Percentiles rank a stretch among this genome's conserved stretches.
Evolutionary conservation across 2,329 filamentous ascomycete genomes (phyloP).

Genomic region (Geosmithia flava): DNA sequence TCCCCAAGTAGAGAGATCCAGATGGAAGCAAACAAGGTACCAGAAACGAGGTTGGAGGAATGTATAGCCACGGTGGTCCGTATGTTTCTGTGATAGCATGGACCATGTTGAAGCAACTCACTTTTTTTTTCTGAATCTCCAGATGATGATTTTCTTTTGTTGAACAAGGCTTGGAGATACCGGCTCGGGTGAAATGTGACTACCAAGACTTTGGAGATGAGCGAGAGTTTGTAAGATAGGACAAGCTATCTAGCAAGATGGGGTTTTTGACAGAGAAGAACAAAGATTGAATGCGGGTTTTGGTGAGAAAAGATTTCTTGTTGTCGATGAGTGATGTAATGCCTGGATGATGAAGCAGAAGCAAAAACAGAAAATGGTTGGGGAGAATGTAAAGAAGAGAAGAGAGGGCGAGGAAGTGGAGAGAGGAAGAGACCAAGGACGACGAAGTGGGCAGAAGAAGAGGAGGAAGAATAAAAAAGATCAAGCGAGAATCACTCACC

Average conservation of each 20-base stretch:
- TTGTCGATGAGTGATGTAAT: conserved; percentile 20
- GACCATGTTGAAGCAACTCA: neutral
- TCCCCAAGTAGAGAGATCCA: neutral
- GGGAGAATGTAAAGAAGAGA: conserved; percentile 4
- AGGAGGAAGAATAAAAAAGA: no score
- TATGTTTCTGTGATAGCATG: neutral
- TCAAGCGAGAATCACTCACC: no score
- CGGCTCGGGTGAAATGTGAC: conserved; percentile 26
- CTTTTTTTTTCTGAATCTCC: conserved; percentile 2
- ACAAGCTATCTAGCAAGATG: conserved; percentile 48
- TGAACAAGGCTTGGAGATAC: neutral
- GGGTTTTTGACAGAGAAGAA: conserved; percentile 12
- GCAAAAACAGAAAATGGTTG: conserved; percentile 2
- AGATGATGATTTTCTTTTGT: neutral
- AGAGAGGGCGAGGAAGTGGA: conserved; percentile 8
- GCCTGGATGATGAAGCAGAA: conserved; percentile 22
- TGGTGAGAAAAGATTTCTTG: conserved; percentile 10
- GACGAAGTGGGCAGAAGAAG: neutral
- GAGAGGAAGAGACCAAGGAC: neutral
- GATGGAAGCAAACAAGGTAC: neutral
- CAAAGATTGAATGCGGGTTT: conserved; percentile 19
- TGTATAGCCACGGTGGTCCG: neutral
- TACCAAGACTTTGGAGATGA: conserved; percentile 37
- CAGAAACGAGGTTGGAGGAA: neutral
- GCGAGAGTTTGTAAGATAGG: conserved; percentile 49